A percentile compares a stretch with the other conserved stretches of the same genome.
phyloP scores from a whole-genome alignment of 2,329 filamentous ascomycete genomes.

The Trichophaea hybrida region DNA sequence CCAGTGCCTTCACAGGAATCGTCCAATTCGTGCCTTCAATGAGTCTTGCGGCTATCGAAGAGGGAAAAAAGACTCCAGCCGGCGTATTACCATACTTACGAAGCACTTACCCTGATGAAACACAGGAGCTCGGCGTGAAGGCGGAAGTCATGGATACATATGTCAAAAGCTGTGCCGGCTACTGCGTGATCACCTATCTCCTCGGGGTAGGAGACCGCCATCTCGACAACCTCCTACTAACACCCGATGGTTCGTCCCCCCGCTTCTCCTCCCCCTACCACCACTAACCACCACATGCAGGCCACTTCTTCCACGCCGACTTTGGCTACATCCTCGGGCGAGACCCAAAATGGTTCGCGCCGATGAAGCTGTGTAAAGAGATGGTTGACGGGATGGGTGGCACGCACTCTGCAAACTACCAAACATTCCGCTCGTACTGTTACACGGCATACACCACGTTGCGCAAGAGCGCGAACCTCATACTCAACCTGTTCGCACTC shows the following conservation, averaged over 20 bases:
- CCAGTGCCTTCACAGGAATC: conserved; percentile 73
- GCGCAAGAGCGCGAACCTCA: conserved; percentile 76
- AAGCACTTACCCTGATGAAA: conserved; percentile 75
- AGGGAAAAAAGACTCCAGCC: conserved; percentile 63
- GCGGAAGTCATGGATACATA: conserved; percentile 92
- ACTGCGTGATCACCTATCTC: conserved; percentile 97
- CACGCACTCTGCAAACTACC: conserved; percentile 62
- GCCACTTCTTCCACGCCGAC: conserved; percentile 94
- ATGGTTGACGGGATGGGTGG: conserved; percentile 99
- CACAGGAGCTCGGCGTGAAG: conserved; percentile 67
- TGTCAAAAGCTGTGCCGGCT: conserved; percentile 88
- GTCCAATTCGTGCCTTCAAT: conserved; percentile 87
- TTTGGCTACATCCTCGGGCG: conserved; percentile 96
- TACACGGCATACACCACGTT: conserved; percentile 88
- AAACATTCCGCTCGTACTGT: conserved; percentile 85
- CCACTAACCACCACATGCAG: conserved; percentile 4
- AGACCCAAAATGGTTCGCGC: conserved; percentile 93
- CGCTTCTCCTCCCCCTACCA: too few species aligned
- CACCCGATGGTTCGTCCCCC: conserved; percentile 51
- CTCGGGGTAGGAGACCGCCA: conserved; percentile 92
- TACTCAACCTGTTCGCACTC: conserved; percentile 85
- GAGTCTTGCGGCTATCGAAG: conserved; percentile 66
- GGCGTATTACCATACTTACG: conserved; percentile 67
- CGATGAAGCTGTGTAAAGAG: conserved; percentile 93
- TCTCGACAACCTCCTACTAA: conserved; percentile 82